Evolutionary conservation across 495 filamentous ascomycete genomes (phyloP).

Genomic region (Penicillium maclennaniae): DNA sequence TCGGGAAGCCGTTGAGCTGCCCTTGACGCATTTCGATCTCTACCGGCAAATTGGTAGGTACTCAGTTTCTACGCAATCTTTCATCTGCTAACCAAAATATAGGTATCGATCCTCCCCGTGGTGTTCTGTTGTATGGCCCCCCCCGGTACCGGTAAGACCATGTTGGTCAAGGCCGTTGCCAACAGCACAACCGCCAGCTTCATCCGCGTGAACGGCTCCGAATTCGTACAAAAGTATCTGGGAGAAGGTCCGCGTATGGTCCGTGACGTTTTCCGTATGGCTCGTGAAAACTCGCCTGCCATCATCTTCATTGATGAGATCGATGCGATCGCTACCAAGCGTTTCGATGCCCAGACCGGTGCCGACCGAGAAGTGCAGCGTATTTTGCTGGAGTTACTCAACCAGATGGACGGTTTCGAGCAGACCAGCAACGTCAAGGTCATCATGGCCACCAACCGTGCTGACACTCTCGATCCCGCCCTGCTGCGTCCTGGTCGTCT

Average conservation of each 20-base stretch:
- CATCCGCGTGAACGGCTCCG: slow-evolving; percentile 95
- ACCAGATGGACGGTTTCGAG: slow-evolving; percentile 99
- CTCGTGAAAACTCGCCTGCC: slow-evolving; percentile 91
- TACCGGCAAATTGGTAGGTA: slow-evolving; percentile 86
- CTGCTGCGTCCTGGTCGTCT: slow-evolving; percentile 90
- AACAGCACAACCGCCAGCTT: slow-evolving; percentile 98
- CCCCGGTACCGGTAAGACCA: slow-evolving; percentile 96
- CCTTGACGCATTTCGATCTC: slow-evolving; percentile 93
- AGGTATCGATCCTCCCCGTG: slow-evolving; percentile 95
- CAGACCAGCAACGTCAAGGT: slow-evolving; percentile 98
- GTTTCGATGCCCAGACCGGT: slow-evolving; percentile 96
- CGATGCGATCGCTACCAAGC: slow-evolving; percentile 97
- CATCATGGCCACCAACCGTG: slow-evolving; percentile 99
- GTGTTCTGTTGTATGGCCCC: slow-evolving; percentile 92
- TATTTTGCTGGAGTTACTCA: slow-evolving; percentile 92
- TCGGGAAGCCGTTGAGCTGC: slow-evolving; percentile 92
- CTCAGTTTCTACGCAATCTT: background rate
- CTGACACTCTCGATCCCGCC: slow-evolving; percentile 93
- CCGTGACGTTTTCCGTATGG: slow-evolving; percentile 98
- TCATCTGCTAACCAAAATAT: slow-evolving; percentile 20
- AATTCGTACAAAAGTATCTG: slow-evolving; percentile 98
- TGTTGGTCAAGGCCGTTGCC: slow-evolving; percentile 97
- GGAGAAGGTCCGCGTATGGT: slow-evolving; percentile 99
- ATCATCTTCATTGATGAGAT: slow-evolving; percentile 99
- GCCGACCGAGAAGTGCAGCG: slow-evolving; percentile 97